phyloP scores from a whole-genome alignment of 164 flowering plant genomes.

The Macadamia tetraphylla region DNA sequence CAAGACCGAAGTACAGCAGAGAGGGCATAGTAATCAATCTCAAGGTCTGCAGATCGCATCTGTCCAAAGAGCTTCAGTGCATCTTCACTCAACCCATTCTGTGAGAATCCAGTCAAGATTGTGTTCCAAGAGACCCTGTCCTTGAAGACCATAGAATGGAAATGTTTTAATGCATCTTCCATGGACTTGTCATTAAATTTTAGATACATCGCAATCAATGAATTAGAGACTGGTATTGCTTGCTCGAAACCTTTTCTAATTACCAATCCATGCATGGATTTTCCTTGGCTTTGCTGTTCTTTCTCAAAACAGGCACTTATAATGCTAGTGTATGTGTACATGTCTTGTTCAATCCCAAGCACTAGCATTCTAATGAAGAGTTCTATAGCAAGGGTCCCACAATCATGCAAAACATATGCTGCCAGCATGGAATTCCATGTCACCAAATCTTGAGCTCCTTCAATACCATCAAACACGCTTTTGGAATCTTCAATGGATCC shows the following conservation, averaged over 20 bases:
- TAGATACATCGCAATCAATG: conserved; percentile 67
- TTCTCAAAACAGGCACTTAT: conserved; percentile 57
- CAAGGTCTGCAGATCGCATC: conserved; percentile 39
- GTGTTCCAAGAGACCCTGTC: conserved; percentile 88
- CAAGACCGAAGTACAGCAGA: conserved; percentile 69
- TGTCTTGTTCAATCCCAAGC: conserved; percentile 52
- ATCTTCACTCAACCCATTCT: conserved; percentile 58
- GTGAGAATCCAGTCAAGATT: conserved; percentile 69
- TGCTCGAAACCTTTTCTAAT: conserved; percentile 57
- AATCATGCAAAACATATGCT: conserved; percentile 44
- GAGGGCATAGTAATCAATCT: conserved; percentile 61
- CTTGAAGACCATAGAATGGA: conserved; percentile 42
- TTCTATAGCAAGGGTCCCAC: conserved; percentile 31
- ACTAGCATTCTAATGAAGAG: conserved; percentile 51
- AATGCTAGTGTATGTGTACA: conserved; percentile 63
- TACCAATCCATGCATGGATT: conserved; percentile 58
- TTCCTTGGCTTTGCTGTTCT: conserved; percentile 35
- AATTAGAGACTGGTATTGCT: conserved; percentile 47
- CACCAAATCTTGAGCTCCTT: conserved; percentile 46
- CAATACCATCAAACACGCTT: conserved; percentile 38
- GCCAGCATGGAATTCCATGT: conserved; percentile 83
- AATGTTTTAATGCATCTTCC: conserved; percentile 52
- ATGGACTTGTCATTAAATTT: conserved; percentile 33
- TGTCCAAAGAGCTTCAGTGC: conserved; percentile 49
- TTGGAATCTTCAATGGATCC: conserved; percentile 51